phyloP scores from a whole-genome alignment of 2,329 filamentous ascomycete genomes.

The Emmonsiellopsis sp. region DNA sequence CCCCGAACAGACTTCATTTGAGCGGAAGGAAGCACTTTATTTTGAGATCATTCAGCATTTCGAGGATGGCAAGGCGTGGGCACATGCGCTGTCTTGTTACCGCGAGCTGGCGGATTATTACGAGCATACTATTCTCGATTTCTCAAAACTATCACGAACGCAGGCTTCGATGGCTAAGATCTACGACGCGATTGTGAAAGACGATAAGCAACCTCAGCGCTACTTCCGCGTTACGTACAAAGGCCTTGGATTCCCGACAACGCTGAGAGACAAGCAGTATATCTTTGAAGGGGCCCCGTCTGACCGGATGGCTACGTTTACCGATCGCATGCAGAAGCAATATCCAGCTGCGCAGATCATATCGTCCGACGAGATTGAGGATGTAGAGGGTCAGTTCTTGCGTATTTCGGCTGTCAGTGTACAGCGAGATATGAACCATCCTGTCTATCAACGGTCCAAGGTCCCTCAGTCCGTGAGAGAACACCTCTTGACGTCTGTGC shows the following conservation, averaged over 20 bases:
- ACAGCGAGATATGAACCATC: constrained; percentile 71
- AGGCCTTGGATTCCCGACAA: constrained; percentile 75
- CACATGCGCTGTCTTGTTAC: constrained; percentile 76
- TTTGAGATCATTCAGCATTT: constrained; percentile 93
- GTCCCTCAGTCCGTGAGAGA: constrained; percentile 78
- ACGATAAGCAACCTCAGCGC: constrained; percentile 65
- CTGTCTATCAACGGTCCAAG: constrained; percentile 78
- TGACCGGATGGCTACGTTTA: constrained; percentile 72
- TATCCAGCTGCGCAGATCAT: constrained; percentile 79
- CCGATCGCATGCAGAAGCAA: constrained; percentile 83
- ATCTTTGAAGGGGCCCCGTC: constrained; percentile 74
- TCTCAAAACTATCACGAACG: constrained; percentile 78
- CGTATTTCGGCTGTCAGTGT: constrained; percentile 72
- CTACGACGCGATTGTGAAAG: constrained; percentile 78
- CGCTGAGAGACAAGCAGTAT: constrained; percentile 79
- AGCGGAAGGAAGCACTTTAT: constrained; percentile 84
- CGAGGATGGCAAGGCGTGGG: constrained; percentile 91
- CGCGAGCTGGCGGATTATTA: constrained; percentile 88
- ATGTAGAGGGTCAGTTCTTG: constrained; percentile 83
- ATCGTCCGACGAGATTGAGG: constrained; percentile 58
- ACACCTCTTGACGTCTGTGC: constrained; percentile 68
- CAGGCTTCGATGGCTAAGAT: constrained; percentile 87
- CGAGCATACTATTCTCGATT: constrained; percentile 81
- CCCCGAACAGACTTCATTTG: constrained; percentile 76
- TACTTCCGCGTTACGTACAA: constrained; percentile 90